Conservation (phyloP, 1,139 yeast species). For the Zygoascus sp. region DNA sequence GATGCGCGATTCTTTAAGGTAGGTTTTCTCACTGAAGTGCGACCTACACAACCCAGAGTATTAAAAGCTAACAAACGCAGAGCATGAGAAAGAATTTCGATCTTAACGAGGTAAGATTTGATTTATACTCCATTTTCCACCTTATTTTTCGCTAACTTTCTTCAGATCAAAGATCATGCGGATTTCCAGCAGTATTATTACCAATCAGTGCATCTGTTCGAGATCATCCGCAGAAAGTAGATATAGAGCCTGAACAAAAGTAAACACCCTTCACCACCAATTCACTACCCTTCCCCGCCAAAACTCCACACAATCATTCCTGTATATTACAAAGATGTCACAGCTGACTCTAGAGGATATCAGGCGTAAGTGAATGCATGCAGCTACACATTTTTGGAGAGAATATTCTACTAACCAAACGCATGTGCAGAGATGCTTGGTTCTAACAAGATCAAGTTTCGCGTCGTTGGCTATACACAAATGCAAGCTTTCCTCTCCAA, state of each 20-base stretch:
- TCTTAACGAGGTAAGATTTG: conserved; percentile 33
- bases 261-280: not conserved
- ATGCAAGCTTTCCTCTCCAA: conserved; percentile 12
- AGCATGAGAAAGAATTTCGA: conserved; percentile 37
- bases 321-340: conserved; percentile 1
- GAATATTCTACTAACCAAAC: not conserved
- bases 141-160: conserved; percentile 11
- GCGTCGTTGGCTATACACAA: conserved; percentile 14
- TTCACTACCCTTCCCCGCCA: too few species aligned
- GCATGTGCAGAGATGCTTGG: conserved; percentile 13
- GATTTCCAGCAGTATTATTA: conserved; percentile 36
- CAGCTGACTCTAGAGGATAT: conserved; percentile 10
- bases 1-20: conserved; percentile 46
- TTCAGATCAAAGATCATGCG: conserved; percentile 36
- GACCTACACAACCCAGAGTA: not conserved
- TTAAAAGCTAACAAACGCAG: conserved; percentile 16
- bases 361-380: conserved; percentile 8
- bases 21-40: conserved; percentile 10
- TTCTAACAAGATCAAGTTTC: conserved; percentile 17
- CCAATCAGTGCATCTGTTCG: conserved; percentile 42
- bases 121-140: not conserved
- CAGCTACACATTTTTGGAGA: not conserved
- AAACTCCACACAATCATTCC: not conserved
- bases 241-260: too few species aligned
- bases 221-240: conserved; percentile 25